Percentiles rank a stretch among this genome's conserved stretches.
phyloP scores from a whole-genome alignment of 106 monocot genomes.

The Platanthera guangdongensis region DNA sequence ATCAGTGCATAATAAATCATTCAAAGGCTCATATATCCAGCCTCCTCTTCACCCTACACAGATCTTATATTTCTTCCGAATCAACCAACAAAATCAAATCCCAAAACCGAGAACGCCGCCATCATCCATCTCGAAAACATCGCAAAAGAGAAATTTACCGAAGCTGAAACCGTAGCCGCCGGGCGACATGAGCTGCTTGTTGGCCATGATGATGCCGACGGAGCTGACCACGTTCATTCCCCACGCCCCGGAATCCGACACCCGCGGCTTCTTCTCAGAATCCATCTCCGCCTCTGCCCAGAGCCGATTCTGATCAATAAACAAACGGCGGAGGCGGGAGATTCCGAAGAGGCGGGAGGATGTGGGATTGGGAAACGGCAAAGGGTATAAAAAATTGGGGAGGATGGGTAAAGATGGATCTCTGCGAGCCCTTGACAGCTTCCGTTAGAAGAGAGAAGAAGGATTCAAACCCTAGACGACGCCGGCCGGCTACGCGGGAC shows the following conservation, averaged over 20 bases:
- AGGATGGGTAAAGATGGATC: not conserved
- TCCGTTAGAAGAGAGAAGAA: not conserved
- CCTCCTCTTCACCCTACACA: not conserved
- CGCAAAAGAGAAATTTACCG: conserved; percentile 33
- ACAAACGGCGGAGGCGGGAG: not conserved
- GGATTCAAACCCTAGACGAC: conserved; percentile 1
- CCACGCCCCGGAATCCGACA: conserved; percentile 69
- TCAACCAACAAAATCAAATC: not conserved
- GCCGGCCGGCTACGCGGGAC: not conserved
- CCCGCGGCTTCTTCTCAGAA: conserved; percentile 60
- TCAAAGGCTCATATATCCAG: not conserved
- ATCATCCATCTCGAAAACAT: not conserved
- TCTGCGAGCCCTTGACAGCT: not conserved
- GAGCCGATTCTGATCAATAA: not conserved
- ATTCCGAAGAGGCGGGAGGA: not conserved
- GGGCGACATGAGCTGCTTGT: conserved; percentile 85
- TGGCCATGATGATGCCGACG: conserved; percentile 80
- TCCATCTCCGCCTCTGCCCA: conserved; percentile 32
- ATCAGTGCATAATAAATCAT: not conserved
- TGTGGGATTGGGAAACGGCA: not conserved
- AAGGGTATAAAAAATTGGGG: not conserved
- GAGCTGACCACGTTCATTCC: conserved; percentile 84
- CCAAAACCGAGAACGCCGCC: not conserved
- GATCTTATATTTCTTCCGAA: conserved; percentile 3
- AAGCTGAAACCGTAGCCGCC: conserved; percentile 69